phyloP scores from a whole-genome alignment of 1,284 basidiomycete genomes.

The Schizopora paradoxa region DNA sequence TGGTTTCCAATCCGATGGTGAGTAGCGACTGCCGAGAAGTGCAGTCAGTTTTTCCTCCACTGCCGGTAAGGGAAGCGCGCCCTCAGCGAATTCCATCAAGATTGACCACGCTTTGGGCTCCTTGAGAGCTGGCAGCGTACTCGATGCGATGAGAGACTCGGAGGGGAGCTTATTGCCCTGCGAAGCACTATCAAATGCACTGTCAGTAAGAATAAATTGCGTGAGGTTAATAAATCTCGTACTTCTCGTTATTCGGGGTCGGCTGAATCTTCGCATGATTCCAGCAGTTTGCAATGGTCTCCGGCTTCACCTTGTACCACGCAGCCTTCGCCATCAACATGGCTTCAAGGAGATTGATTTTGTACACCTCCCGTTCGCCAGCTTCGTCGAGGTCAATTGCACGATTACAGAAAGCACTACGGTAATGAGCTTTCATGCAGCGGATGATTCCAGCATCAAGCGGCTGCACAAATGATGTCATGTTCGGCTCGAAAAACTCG shows the following conservation, averaged over 20 bases:
- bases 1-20: slow-evolving; percentile 1
- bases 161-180: no score
- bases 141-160: no score
- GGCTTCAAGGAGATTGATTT: slow-evolving; percentile 30
- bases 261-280: slow-evolving; percentile 20
- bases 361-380: slow-evolving; percentile 30
- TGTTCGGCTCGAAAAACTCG: slow-evolving; percentile 27
- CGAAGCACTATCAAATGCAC: no score
- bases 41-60: not conserved
- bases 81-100: not conserved
- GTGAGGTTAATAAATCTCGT: no score
- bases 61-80: not conserved
- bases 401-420: slow-evolving; percentile 20
- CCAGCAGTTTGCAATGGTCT: slow-evolving; percentile 33
- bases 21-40: not conserved
- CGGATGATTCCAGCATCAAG: slow-evolving; percentile 29
- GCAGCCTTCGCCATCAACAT: slow-evolving; percentile 29
- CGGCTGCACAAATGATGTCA: slow-evolving; percentile 28
- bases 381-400: slow-evolving; percentile 31
- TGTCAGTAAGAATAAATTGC: no score
- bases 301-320: slow-evolving; percentile 26
- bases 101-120: slow-evolving; percentile 5
- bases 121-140: no score
- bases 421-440: slow-evolving; percentile 27
- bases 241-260: no score